phyloP scores from a whole-genome alignment of 2,329 filamentous ascomycete genomes.

The Metarhizium brunneum region DNA sequence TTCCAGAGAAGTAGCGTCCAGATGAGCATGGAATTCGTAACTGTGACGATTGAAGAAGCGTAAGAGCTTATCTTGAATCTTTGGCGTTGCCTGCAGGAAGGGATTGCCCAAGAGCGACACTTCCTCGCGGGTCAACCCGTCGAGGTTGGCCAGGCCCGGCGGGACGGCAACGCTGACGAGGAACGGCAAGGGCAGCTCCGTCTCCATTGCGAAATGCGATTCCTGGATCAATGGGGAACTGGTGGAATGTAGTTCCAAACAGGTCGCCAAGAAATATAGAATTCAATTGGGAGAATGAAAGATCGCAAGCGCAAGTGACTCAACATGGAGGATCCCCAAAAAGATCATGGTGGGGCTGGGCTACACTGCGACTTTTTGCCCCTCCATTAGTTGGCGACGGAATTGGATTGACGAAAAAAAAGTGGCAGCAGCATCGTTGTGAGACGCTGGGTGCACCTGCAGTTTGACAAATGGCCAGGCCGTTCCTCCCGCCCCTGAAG shows the following conservation, averaged over 20 bases:
- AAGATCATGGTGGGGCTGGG: slow-evolving; percentile 10
- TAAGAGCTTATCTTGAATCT: slow-evolving; percentile 36
- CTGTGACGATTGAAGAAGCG: slow-evolving; percentile 40
- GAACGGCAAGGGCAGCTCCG: slow-evolving; percentile 54
- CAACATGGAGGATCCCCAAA: slow-evolving; percentile 3
- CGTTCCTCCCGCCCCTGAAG: too few species aligned
- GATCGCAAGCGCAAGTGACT: slow-evolving; percentile 5
- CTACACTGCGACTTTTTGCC: slow-evolving; percentile 1
- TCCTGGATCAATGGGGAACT: not conserved
- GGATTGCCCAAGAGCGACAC: slow-evolving; percentile 49
- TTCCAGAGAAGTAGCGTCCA: slow-evolving; percentile 65
- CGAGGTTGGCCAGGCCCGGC: slow-evolving; percentile 35
- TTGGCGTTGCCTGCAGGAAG: slow-evolving; percentile 45
- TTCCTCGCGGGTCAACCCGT: slow-evolving; percentile 47
- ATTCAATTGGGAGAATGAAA: not conserved
- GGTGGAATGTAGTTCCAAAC: not conserved
- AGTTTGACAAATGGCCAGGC: too few species aligned
- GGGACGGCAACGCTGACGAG: slow-evolving; percentile 47
- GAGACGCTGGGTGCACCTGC: too few species aligned
- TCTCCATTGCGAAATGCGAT: slow-evolving; percentile 42
- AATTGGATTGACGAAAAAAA: not conserved
- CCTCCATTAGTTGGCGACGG: slow-evolving; percentile 2
- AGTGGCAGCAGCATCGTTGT: not conserved
- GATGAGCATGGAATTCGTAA: slow-evolving; percentile 52
- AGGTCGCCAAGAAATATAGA: not conserved